Evolutionary conservation across 768 basidiomycete genomes (phyloP), one percentile per base, ranked within the genome.

Genomic region (Coprinopsis marcescibilis): DNA sequence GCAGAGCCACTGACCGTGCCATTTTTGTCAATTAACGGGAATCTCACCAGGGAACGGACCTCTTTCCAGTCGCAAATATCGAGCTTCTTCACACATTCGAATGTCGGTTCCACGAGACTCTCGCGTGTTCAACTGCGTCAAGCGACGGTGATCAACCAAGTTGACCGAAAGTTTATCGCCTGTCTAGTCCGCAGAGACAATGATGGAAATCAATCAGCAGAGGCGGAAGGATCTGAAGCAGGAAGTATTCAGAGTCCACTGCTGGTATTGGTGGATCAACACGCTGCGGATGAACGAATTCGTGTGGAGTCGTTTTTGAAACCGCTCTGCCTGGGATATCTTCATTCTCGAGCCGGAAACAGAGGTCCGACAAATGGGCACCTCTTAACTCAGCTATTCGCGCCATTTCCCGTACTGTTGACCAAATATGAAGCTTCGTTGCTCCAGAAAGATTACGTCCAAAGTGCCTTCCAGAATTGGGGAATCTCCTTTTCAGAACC

Each of bases 251-350:
- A 23, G n/a, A n/a, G n/a, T n/a, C 24, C 26, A 15, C 5, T 43
- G 7, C 74, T 98, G 24, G 70, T 95, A 25, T 73, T 98, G 43
- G 74, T 99, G 38, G 96, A 99, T 68, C 96, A 99, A 63, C 96
- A 99, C 61, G 96, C 96, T 11, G 95, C 94, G n/a, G 91, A 96
- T 60, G 96, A 99, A 65, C 82, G 96, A 17, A 70, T 97, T 36
- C 81, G 94, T 17, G 89, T 98, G 49, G 96, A 99, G 66, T 65
- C 69, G 21, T 86, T 89, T 61, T 72, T 95, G 55, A 74, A 72
- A 52, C 78, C 80, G 38, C 60, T 92, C n/a, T 92, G 89, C 64
- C 60, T 71, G 38, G 83, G 81, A 12, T 91, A 78, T 61, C 72
- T 83, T 51, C 60, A 71, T 45, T 67, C 64, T 37, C 63, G 69